Evolutionary conservation across 2,329 filamentous ascomycete species (phyloP).

Genomic region (Fonsecaea nubica): DNA sequence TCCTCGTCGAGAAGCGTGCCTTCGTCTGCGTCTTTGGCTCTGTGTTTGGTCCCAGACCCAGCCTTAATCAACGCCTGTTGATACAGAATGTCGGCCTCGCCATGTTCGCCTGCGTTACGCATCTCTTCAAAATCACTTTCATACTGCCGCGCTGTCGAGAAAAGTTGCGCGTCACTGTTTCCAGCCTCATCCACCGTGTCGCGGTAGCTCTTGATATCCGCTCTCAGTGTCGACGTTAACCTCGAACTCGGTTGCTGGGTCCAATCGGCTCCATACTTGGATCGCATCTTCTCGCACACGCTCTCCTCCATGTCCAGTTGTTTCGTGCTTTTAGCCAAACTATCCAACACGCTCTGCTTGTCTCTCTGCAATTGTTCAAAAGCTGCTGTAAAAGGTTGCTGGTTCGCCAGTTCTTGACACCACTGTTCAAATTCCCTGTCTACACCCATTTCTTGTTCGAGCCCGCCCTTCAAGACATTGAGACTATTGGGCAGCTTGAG

Average conservation of each 20-base stretch:
- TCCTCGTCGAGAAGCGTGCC: constrained; percentile 89
- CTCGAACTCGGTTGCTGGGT: constrained; percentile 93
- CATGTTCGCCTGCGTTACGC: constrained; percentile 83
- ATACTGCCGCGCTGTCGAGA: constrained; percentile 82
- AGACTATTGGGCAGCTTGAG: constrained; percentile 86
- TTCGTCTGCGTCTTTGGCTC: constrained; percentile 66
- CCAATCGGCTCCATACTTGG: constrained; percentile 95
- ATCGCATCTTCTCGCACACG: constrained; percentile 98
- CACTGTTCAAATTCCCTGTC: constrained; percentile 92
- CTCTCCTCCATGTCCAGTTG: constrained; percentile 96
- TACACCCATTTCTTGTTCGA: constrained; percentile 84
- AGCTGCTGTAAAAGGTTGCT: constrained; percentile 77
- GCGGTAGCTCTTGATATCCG: constrained; percentile 85
- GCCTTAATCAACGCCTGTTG: constrained; percentile 83
- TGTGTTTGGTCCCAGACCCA: constrained; percentile 66
- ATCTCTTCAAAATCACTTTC: constrained; percentile 93
- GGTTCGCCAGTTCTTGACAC: constrained; percentile 90
- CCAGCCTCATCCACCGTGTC: constrained; percentile 89
- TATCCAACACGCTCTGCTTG: constrained; percentile 74
- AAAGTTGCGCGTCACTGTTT: constrained; percentile 82
- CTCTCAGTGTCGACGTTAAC: constrained; percentile 83
- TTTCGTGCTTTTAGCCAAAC: constrained; percentile 80
- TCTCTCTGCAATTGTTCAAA: constrained; percentile 80
- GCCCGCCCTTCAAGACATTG: constrained; percentile 88
- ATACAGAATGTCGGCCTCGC: constrained; percentile 87